Percentiles rank a stretch among this genome's conserved stretches.
Evolutionary conservation across 208 protist species (phyloP).

Genomic region (Crithidia thermophila): DNA sequence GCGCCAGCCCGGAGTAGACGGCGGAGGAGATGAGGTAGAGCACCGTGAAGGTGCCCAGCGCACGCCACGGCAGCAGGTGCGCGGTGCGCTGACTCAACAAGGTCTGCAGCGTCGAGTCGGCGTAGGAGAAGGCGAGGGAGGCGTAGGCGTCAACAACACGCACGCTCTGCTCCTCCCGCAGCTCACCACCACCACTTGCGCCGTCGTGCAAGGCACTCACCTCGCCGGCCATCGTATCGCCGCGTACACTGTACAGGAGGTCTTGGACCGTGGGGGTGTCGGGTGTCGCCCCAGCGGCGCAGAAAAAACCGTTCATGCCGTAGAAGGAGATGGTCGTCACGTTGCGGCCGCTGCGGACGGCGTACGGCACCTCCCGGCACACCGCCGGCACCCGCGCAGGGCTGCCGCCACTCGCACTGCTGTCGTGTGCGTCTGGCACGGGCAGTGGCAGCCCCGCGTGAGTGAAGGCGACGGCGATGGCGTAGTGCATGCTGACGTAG

Average conservation of each 20-base stretch:
- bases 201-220: too few relatives aligned
- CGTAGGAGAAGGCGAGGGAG: constrained; percentile 55
- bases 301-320: constrained; percentile 59
- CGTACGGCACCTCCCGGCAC: constrained; percentile 38
- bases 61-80: constrained; percentile 34
- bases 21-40: constrained; percentile 52
- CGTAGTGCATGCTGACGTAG: constrained; percentile 48
- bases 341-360: constrained; percentile 38
- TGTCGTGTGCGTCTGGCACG: neutral
- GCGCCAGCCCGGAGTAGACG: constrained; percentile 46
- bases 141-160: constrained; percentile 53
- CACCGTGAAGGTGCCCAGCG: constrained; percentile 35
- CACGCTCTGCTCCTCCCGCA: constrained; percentile 24
- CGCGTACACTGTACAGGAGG: too few relatives aligned
- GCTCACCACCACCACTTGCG: neutral
- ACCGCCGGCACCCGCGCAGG: constrained; percentile 5
- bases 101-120: constrained; percentile 51
- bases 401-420: neutral
- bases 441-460: neutral
- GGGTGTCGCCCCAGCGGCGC: too few relatives aligned
- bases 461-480: constrained; percentile 33
- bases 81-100: constrained; percentile 50
- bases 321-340: constrained; percentile 55
- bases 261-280: too few relatives aligned
- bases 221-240: too few relatives aligned